Percentiles rank a stretch among this genome's conserved stretches.
Conservation (phyloP, 1,284 basidiomycete genomes). For the Irpex sp. region DNA sequence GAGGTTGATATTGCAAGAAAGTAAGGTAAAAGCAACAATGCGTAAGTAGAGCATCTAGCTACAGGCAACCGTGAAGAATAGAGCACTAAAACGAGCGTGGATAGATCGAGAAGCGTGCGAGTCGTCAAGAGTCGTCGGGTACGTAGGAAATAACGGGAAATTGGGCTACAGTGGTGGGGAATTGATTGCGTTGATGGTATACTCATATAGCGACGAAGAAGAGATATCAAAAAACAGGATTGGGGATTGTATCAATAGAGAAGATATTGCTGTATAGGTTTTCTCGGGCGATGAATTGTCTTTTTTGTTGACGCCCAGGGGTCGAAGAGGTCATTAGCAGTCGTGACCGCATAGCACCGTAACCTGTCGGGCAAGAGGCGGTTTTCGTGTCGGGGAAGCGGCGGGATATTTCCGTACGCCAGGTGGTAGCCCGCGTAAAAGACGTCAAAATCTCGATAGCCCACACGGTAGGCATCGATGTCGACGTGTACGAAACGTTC, state of each 20-base stretch:
- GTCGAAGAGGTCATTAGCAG: not conserved
- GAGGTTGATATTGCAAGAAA: not conserved
- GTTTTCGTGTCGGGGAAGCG: not conserved
- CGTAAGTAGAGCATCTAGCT: conserved; percentile 1
- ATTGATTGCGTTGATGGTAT: not conserved
- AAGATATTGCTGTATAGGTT: not conserved
- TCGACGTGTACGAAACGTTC: not conserved
- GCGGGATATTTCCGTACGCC: not conserved
- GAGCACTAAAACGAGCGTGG: not conserved
- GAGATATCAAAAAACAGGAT: not conserved
- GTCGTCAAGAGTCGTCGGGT: not conserved
- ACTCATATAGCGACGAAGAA: not conserved
- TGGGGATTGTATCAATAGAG: not conserved
- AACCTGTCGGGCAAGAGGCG: not conserved
- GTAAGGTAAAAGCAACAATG: not conserved
- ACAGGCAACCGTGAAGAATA: not conserved
- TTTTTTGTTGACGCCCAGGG: not conserved
- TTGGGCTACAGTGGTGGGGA: not conserved
- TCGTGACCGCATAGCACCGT: not conserved
- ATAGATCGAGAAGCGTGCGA: not conserved
- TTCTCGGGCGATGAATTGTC: not conserved
- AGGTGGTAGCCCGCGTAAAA: not conserved
- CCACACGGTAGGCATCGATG: not conserved
- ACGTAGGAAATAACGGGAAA: not conserved
- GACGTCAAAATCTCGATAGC: not conserved